Evolutionary conservation across 805 yeast species (phyloP), one percentile per base, ranked within the genome.

Genomic region (Ascoidea rubescens): DNA sequence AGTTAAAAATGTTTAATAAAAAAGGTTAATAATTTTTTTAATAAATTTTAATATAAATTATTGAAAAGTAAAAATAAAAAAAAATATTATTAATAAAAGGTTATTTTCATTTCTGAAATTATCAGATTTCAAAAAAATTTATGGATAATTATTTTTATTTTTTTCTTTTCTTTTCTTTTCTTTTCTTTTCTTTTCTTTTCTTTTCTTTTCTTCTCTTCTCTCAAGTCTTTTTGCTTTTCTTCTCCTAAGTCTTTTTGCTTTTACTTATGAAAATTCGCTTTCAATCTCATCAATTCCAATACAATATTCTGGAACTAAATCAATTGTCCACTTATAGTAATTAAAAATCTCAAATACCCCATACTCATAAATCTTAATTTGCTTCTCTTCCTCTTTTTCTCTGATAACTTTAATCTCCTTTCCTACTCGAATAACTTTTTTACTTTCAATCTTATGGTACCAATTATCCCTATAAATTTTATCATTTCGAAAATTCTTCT

Each of bases 341-440:
- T 55, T 53, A 43, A 55, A 55, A 8, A 55, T 48, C 45, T 55
- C 55, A 49, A 48, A 55, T 44, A 52, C 50, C 1, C 50, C 37
- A 12, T 50, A 42, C 30, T 54, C 58, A 21, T 28, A 50, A 17
- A 49, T 47, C 1, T 48, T 47, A 5, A 31, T 33, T 14, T 14
- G n/a, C 6, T 10, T 31, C n/a, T 33, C 21, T 2, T 10, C 30
- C 5, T 21, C 14, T 31, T 30, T 21, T 14, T 44, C 31, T 16
- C 46, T 46, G 28, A 49, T 51, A 5, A 44, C 51, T 8, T 31
- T 31, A 10, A 48, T 16, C 28, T 21, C 28, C 28, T 21, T 21
- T 21, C 28, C 28, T 37, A 10, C 14, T 37, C 14, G 8, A 37
- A 10, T 37, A 37, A 37, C 14, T 37, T 37, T 37, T 4, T 37